Evolutionary conservation across 345 rosid genomes (phyloP).

Genomic region (Arabidopsis arenosa): DNA sequence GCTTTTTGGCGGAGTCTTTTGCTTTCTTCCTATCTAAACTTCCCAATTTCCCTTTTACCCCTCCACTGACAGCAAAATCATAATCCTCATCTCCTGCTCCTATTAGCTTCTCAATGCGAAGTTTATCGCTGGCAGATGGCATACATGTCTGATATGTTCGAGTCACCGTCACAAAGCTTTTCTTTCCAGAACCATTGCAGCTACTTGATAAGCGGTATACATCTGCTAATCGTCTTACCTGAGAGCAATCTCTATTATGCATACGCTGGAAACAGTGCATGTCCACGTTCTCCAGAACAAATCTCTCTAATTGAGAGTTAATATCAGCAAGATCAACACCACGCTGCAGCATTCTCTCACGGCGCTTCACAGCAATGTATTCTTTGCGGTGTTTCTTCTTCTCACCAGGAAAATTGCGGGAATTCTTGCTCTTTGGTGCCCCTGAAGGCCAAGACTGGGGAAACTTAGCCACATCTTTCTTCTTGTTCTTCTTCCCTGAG

Average conservation of each 20-base stretch:
- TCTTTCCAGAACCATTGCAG: slow-evolving; percentile 83
- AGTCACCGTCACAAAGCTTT: slow-evolving; percentile 81
- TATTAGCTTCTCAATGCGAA: slow-evolving; percentile 85
- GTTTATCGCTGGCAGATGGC: slow-evolving; percentile 78
- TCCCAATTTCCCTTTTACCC: slow-evolving; percentile 46
- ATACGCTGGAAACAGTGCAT: slow-evolving; percentile 76
- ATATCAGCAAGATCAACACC: slow-evolving; percentile 82
- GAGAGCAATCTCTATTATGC: slow-evolving; percentile 91
- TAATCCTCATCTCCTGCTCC: slow-evolving; percentile 68
- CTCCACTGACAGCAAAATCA: slow-evolving; percentile 61
- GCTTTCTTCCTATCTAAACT: slow-evolving; percentile 47
- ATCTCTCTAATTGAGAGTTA: slow-evolving; percentile 70
- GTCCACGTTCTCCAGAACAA: slow-evolving; percentile 69
- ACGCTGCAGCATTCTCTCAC: slow-evolving; percentile 73
- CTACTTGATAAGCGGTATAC: slow-evolving; percentile 68
- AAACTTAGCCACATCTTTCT: slow-evolving; percentile 56
- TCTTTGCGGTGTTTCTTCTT: slow-evolving; percentile 91
- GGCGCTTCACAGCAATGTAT: slow-evolving; percentile 74
- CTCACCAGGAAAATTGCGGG: slow-evolving; percentile 76
- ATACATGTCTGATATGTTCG: slow-evolving; percentile 76
- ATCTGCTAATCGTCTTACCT: slow-evolving; percentile 83
- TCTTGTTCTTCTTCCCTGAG: slow-evolving; percentile 56
- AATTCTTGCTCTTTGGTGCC: slow-evolving; percentile 64
- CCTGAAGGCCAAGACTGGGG: slow-evolving; percentile 74
- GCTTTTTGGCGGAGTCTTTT: slow-evolving; percentile 44